A percentile compares a stretch with the other conserved stretches of the same genome.
These are phyloP conservation scores for Pleurotus platypus DNA, from an alignment of 768 basidiomycete genomes.

Conservation along the genomic window DNA sequence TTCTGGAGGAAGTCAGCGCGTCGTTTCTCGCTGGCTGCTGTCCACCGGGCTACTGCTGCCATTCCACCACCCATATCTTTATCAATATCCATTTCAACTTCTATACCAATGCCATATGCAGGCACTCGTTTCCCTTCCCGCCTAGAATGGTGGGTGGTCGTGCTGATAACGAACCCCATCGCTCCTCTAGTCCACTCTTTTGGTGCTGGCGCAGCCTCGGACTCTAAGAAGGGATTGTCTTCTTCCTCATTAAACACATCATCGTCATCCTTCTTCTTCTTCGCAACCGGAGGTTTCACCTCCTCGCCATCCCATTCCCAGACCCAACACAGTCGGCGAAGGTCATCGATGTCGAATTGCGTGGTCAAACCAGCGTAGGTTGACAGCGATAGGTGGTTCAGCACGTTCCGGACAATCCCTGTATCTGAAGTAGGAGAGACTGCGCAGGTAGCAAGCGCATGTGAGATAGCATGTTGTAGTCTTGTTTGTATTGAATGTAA, in stretches of 20 bases:
- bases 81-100: constrained; percentile 83
- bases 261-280: not conserved
- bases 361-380: constrained; percentile 66
- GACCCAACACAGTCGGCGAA: constrained; percentile 78
- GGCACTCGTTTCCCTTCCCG: constrained; percentile 62
- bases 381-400: constrained; percentile 70
- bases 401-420: constrained; percentile 71
- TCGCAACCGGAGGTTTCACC: constrained; percentile 21
- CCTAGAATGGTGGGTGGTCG: constrained; percentile 73
- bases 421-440: constrained; percentile 74
- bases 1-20: constrained; percentile 56
- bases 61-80: constrained; percentile 80
- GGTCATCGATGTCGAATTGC: constrained; percentile 64
- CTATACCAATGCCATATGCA: constrained; percentile 83
- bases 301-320: constrained; percentile 81
- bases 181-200: constrained; percentile 78
- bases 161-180: constrained; percentile 75
- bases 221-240: constrained; percentile 68
- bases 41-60: constrained; percentile 88
- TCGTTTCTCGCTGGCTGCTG: constrained; percentile 61
- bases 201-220: constrained; percentile 28
- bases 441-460: constrained; percentile 80
- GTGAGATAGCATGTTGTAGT: constrained; percentile 79
- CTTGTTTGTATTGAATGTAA: constrained; percentile 63
- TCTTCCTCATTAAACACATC: constrained; percentile 35